phyloP scores from a whole-genome alignment of 2,329 filamentous ascomycete species.

The Pestalotiopsis fici region DNA sequence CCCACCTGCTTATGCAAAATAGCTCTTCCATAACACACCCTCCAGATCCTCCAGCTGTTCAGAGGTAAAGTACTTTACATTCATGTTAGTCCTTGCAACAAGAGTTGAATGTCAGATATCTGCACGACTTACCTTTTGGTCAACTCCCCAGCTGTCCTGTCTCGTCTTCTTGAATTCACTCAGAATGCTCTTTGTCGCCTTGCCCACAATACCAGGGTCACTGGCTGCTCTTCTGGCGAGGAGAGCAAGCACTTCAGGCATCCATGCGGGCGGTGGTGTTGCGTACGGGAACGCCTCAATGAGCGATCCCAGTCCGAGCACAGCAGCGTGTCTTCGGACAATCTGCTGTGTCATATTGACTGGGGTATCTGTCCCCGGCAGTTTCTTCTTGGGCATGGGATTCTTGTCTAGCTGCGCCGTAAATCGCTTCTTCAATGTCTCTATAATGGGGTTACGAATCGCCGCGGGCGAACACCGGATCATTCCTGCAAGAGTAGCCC shows the following conservation, averaged over 20 bases:
- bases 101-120: background rate
- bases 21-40: constrained; percentile 98
- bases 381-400: constrained; percentile 77
- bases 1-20: constrained; percentile 74
- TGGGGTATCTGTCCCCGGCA: constrained; percentile 67
- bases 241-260: constrained; percentile 87
- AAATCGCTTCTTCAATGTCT: constrained; percentile 76
- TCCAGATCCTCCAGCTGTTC: constrained; percentile 95
- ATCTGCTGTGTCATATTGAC: constrained; percentile 75
- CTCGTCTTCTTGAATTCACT: constrained; percentile 99
- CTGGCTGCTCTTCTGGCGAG: constrained; percentile 83
- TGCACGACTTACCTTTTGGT: constrained; percentile 79
- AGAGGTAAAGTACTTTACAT: constrained; percentile 74
- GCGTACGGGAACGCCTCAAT: constrained; percentile 96
- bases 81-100: constrained; percentile 24
- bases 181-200: constrained; percentile 90
- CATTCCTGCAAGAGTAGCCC: constrained; percentile 93
- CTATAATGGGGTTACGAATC: constrained; percentile 78
- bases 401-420: constrained; percentile 77
- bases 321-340: constrained; percentile 82
- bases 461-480: constrained; percentile 87
- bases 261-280: constrained; percentile 88
- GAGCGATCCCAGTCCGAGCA: constrained; percentile 85
- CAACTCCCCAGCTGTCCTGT: constrained; percentile 97
- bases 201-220: constrained; percentile 90